phyloP scores from a whole-genome alignment of 345 rosid species.

The Firmiana major region DNA sequence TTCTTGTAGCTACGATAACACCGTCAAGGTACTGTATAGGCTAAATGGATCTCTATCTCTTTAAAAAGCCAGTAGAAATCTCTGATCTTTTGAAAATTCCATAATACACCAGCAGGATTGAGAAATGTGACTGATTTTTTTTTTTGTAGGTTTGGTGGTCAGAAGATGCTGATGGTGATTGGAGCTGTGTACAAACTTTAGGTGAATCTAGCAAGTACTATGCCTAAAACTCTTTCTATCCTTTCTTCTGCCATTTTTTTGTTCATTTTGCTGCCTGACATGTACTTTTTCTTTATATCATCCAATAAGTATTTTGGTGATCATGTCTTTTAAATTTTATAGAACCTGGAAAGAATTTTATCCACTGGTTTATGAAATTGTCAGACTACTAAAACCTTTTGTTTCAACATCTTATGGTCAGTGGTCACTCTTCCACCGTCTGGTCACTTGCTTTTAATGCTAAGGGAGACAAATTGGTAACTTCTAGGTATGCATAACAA shows the following conservation, averaged over 20 bases:
- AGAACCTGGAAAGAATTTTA: neutral
- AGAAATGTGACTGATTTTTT: slow-evolving; percentile 13
- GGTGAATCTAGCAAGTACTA: slow-evolving; percentile 68
- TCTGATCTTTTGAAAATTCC: neutral
- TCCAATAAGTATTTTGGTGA: neutral
- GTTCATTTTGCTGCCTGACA: neutral
- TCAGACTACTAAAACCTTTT: slow-evolving; percentile 12
- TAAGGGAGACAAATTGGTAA: slow-evolving; percentile 82
- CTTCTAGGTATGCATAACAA: slow-evolving; percentile 63
- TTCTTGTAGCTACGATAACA: slow-evolving; percentile 91
- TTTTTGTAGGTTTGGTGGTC: slow-evolving; percentile 90
- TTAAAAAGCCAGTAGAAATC: neutral
- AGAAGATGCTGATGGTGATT: slow-evolving; percentile 72
- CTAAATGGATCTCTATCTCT: neutral
- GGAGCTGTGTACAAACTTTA: slow-evolving; percentile 73
- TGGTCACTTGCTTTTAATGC: slow-evolving; percentile 84
- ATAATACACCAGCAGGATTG: neutral
- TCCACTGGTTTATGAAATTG: neutral
- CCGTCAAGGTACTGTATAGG: slow-evolving; percentile 58
- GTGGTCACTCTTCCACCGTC: slow-evolving; percentile 89
- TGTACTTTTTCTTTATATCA: neutral
- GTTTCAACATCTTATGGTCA: slow-evolving; percentile 29
- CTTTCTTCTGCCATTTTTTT: slow-evolving; percentile 2
- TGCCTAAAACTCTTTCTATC: slow-evolving; percentile 14
- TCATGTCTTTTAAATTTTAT: slow-evolving; percentile 11